These are phyloP conservation scores for Batrachochytrium dendrobatidis DNA, from an alignment of 371 early-diverging fungal genomes.

Conservation along the genomic window DNA sequence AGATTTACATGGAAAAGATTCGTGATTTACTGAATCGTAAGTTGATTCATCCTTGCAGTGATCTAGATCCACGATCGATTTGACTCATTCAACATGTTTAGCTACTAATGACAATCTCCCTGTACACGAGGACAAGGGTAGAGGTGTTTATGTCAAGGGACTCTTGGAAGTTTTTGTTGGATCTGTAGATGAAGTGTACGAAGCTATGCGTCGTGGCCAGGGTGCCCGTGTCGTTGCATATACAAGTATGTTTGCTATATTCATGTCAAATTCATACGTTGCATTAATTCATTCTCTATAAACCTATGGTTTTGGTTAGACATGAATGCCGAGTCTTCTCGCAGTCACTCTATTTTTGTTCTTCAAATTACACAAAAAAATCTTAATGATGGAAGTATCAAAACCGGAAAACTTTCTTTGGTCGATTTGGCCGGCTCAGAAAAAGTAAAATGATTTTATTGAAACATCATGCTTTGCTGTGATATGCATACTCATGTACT, in stretches of 20 bases:
- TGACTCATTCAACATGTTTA: constrained; percentile 17
- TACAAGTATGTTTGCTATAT: constrained; percentile 62
- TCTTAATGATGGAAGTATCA: constrained; percentile 76
- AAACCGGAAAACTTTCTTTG: constrained; percentile 85
- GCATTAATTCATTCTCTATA: not conserved
- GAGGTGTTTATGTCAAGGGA: constrained; percentile 95
- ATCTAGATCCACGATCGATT: not conserved
- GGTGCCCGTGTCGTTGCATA: constrained; percentile 81
- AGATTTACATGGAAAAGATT: constrained; percentile 99
- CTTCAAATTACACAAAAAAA: constrained; percentile 91
- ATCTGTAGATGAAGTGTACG: constrained; percentile 88
- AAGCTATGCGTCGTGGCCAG: constrained; percentile 88
- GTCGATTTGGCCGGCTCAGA: constrained; percentile 99
- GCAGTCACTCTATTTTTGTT: constrained; percentile 97
- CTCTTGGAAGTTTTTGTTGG: constrained; percentile 88
- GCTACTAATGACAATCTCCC: constrained; percentile 83
- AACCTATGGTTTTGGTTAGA: constrained; percentile 34
- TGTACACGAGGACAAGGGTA: constrained; percentile 88
- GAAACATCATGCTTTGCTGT: no score
- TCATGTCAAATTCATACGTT: not conserved
- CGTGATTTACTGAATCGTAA: constrained; percentile 89
- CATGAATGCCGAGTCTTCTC: constrained; percentile 96
- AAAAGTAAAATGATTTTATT: constrained; percentile 36
- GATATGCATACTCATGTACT: no score
- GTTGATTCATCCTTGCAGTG: constrained; percentile 5